These are phyloP conservation scores for Harringtonia aguacate DNA, from an alignment of 2,329 filamentous ascomycete species.

Conservation along the genomic window DNA sequence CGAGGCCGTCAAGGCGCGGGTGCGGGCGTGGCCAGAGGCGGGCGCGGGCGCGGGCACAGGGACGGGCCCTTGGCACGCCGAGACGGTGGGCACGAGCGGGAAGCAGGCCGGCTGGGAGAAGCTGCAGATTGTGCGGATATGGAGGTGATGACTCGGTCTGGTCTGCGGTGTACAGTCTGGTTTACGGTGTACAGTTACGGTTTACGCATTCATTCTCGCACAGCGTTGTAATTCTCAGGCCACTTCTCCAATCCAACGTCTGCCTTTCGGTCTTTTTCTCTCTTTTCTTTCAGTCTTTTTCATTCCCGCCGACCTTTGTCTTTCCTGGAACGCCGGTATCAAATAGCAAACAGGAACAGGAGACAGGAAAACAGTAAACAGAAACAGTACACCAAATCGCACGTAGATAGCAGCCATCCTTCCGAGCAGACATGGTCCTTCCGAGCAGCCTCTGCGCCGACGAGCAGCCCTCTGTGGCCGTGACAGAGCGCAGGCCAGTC, in stretches of 20 bases:
- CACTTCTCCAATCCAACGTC: background rate
- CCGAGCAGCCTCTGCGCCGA: no score
- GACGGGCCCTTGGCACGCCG: conserved; percentile 52
- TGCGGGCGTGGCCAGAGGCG: conserved; percentile 11
- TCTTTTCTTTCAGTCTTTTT: background rate
- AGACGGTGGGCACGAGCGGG: conserved; percentile 73
- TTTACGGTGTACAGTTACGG: no score
- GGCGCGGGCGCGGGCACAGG: no score
- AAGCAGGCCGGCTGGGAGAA: conserved; percentile 91
- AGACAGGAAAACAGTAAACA: background rate
- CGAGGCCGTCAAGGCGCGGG: conserved; percentile 25
- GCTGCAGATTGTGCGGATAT: conserved; percentile 79
- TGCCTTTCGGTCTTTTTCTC: background rate
- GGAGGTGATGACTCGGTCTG: conserved; percentile 44
- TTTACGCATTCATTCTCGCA: no score
- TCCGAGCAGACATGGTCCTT: no score
- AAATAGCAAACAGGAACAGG: background rate
- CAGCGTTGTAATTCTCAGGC: no score
- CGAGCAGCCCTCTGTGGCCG: no score
- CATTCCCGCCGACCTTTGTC: background rate
- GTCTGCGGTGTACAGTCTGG: no score
- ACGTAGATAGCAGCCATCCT: background rate
- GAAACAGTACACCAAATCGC: background rate
- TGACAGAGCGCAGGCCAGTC: no score
- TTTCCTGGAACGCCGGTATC: conserved; percentile 1